Percentiles rank a stretch among this genome's conserved stretches.
Evolutionary conservation across 805 yeast species (phyloP).

Genomic region (Priceomyces castillae): DNA sequence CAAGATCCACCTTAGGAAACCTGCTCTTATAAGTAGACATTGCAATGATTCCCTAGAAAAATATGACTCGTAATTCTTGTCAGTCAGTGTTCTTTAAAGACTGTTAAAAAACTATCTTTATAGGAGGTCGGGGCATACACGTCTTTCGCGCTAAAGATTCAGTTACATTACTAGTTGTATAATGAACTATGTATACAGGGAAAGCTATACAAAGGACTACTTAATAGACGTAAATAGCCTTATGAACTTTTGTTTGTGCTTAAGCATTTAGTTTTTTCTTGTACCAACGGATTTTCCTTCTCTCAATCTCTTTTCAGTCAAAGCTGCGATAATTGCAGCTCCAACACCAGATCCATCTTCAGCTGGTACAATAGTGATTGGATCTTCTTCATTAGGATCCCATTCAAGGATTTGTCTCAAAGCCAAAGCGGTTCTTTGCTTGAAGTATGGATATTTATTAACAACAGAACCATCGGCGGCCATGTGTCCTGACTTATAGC

Average conservation of each 20-base stretch:
- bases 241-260: too few relatives aligned
- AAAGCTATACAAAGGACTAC: background rate
- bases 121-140: too few relatives aligned
- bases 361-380: slow-evolving; percentile 83
- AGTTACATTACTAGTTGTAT: too few relatives aligned
- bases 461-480: slow-evolving; percentile 98
- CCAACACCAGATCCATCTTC: slow-evolving; percentile 99
- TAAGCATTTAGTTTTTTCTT: background rate
- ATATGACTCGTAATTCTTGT: too few relatives aligned
- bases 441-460: slow-evolving; percentile 90
- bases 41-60: background rate
- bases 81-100: too few relatives aligned
- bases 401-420: slow-evolving; percentile 87
- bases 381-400: slow-evolving; percentile 60
- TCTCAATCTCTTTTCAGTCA: slow-evolving; percentile 75
- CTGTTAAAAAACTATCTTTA: too few relatives aligned
- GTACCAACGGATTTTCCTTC: slow-evolving; percentile 68
- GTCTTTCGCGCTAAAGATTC: too few relatives aligned
- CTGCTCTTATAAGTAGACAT: background rate
- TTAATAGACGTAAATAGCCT: background rate
- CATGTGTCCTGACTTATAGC: slow-evolving; percentile 71
- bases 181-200: too few relatives aligned
- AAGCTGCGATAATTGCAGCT: slow-evolving; percentile 96
- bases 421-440: slow-evolving; percentile 83
- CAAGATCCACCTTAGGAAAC: background rate